Percentiles rank a stretch among this genome's conserved stretches.
Conservation (phyloP, 2,329 filamentous ascomycete genomes). For the Cladosporium austrohemisphaericum region DNA sequence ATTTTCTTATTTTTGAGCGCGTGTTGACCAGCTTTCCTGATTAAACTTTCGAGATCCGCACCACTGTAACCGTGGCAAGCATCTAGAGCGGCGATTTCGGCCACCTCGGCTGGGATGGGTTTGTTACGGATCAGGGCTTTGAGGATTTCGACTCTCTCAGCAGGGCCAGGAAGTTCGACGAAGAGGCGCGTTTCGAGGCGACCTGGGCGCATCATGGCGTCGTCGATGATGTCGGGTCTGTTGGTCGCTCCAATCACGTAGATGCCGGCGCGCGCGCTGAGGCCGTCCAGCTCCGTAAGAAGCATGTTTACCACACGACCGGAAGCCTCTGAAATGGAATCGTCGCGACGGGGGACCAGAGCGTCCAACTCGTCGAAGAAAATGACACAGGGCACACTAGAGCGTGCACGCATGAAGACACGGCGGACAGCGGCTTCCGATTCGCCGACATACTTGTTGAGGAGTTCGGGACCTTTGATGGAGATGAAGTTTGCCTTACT, state of each 20-base stretch:
- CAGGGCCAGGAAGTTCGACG: constrained; percentile 74
- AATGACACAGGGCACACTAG: constrained; percentile 84
- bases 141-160: constrained; percentile 82
- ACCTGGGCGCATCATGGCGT: constrained; percentile 88
- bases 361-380: constrained; percentile 99
- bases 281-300: constrained; percentile 88
- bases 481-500: constrained; percentile 97
- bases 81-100: constrained; percentile 60
- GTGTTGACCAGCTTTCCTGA: constrained; percentile 54
- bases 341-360: constrained; percentile 78
- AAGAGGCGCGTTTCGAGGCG: constrained; percentile 85
- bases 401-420: constrained; percentile 82
- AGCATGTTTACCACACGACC: constrained; percentile 91
- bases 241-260: constrained; percentile 96
- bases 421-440: constrained; percentile 89
- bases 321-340: constrained; percentile 71
- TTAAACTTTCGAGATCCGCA: constrained; percentile 58
- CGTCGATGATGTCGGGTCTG: constrained; percentile 91
- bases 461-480: constrained; percentile 89
- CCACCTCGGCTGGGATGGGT: constrained; percentile 42
- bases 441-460: constrained; percentile 98
- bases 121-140: constrained; percentile 59
- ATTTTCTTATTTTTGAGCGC: constrained; percentile 49
- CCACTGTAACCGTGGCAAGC: constrained; percentile 75
- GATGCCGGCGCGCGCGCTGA: constrained; percentile 74